Conservation (phyloP, 177 flowering plant genomes). For the Vitis hybrid region DNA sequence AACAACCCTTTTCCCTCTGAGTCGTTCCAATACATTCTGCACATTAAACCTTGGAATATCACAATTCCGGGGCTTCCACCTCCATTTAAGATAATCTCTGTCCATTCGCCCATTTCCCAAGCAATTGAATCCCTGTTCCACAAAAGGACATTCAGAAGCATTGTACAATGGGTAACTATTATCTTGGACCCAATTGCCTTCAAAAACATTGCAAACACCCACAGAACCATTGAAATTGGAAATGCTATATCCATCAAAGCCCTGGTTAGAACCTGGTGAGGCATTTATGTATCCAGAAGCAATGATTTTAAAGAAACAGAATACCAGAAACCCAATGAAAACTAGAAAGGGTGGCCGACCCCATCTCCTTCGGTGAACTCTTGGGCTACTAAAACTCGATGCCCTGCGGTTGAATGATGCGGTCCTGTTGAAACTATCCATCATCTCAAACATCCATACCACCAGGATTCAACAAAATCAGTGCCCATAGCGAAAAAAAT, state of each 20-base stretch:
- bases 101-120: slow-evolving; percentile 43
- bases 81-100: slow-evolving; percentile 37
- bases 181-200: slow-evolving; percentile 51
- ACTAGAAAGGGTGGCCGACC: slow-evolving; percentile 29
- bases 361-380: slow-evolving; percentile 31
- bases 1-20: slow-evolving; percentile 33
- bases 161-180: slow-evolving; percentile 38
- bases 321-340: slow-evolving; percentile 35
- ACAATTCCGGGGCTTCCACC: slow-evolving; percentile 55
- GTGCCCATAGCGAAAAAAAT: slow-evolving; percentile 1
- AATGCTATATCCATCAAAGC: slow-evolving; percentile 27
- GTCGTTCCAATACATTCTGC: slow-evolving; percentile 22
- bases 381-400: slow-evolving; percentile 32
- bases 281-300: slow-evolving; percentile 49
- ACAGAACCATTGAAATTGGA: slow-evolving; percentile 15
- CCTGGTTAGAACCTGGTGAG: slow-evolving; percentile 43
- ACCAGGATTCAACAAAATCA: slow-evolving; percentile 3
- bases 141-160: slow-evolving; percentile 47
- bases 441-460: slow-evolving; percentile 24
- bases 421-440: slow-evolving; percentile 35
- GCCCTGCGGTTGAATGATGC: slow-evolving; percentile 37
- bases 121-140: slow-evolving; percentile 44
- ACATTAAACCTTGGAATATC: slow-evolving; percentile 37
- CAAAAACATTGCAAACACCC: slow-evolving; percentile 27
- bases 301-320: slow-evolving; percentile 35